phyloP scores from a whole-genome alignment of 441 rosid species.

The Adansonia rubrostipa region DNA sequence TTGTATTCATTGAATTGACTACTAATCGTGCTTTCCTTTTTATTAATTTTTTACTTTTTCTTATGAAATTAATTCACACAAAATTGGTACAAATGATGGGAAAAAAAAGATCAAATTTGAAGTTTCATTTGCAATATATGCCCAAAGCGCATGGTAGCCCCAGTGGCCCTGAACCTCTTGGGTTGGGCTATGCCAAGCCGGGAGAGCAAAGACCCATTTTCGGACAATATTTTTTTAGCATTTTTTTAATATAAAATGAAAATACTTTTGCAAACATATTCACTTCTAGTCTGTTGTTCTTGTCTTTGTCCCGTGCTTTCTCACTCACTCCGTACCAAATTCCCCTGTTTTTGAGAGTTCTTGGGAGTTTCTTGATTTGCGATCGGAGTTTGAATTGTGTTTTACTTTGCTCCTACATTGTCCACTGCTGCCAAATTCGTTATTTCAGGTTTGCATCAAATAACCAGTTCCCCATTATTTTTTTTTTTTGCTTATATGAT shows the following conservation, averaged over 20 bases:
- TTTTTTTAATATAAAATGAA: too few relatives aligned
- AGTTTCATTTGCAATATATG: too few relatives aligned
- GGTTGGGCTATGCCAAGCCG: conserved; percentile 11
- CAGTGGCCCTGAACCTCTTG: background rate
- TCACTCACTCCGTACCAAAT: background rate
- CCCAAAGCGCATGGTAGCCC: background rate
- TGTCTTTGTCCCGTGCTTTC: background rate
- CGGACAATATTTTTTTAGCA: too few relatives aligned
- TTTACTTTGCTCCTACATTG: background rate
- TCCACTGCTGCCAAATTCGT: background rate
- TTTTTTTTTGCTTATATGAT: background rate
- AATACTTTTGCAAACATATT: background rate
- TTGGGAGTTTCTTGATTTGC: background rate
- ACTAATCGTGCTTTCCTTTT: background rate
- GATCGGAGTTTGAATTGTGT: background rate
- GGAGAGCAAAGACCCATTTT: background rate
- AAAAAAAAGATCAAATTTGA: too few relatives aligned
- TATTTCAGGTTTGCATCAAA: conserved; percentile 12
- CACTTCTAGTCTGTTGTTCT: background rate
- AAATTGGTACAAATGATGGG: too few relatives aligned
- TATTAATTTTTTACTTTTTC: too few relatives aligned
- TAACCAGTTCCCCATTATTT: background rate
- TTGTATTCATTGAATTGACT: background rate
- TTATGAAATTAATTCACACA: too few relatives aligned
- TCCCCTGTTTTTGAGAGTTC: background rate